phyloP scores from a whole-genome alignment of 2,329 filamentous ascomycete species.

The Purpureocillium takamizusanense region DNA sequence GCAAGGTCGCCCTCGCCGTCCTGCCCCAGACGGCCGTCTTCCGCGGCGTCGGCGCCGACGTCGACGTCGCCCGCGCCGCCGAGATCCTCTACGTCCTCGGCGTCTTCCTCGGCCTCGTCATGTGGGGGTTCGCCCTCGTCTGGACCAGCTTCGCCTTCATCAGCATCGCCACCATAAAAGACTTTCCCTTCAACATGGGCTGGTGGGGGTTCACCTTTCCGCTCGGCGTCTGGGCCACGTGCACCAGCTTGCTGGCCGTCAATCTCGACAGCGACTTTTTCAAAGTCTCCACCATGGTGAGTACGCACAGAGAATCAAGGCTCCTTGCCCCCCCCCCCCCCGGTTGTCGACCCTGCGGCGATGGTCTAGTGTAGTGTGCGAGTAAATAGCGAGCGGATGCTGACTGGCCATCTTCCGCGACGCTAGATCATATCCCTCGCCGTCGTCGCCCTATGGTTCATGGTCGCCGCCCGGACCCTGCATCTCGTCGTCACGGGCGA shows the following conservation, averaged over 20 bases:
- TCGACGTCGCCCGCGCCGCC: constrained; percentile 17
- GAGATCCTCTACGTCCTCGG: constrained; percentile 50
- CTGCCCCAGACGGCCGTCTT: constrained; percentile 34
- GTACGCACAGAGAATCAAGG: too few relatives aligned
- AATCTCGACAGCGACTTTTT: constrained; percentile 35
- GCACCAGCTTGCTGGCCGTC: constrained; percentile 26
- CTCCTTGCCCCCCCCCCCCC: too few relatives aligned
- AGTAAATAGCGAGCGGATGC: background rate
- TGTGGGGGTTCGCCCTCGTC: constrained; percentile 36
- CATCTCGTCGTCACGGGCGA: constrained; percentile 28
- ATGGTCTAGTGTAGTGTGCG: too few relatives aligned
- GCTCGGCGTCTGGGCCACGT: constrained; percentile 33
- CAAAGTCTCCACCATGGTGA: constrained; percentile 27
- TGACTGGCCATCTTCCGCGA: background rate
- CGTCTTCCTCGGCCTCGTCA: constrained; percentile 31
- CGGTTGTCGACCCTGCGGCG: too few relatives aligned
- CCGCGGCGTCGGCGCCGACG: constrained; percentile 30
- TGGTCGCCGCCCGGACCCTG: constrained; percentile 29
- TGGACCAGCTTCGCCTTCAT: constrained; percentile 35
- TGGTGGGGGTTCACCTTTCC: constrained; percentile 41
- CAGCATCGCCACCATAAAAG: constrained; percentile 27
- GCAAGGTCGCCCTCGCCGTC: constrained; percentile 34
- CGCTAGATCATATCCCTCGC: constrained; percentile 30
- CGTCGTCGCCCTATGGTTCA: constrained; percentile 31
- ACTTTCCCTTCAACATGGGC: constrained; percentile 35